A percentile compares a stretch with the other conserved stretches of the same genome.
These are phyloP conservation scores for Dictyostelium capitatum DNA, from an alignment of 78 protist species.

Conservation along the genomic window DNA sequence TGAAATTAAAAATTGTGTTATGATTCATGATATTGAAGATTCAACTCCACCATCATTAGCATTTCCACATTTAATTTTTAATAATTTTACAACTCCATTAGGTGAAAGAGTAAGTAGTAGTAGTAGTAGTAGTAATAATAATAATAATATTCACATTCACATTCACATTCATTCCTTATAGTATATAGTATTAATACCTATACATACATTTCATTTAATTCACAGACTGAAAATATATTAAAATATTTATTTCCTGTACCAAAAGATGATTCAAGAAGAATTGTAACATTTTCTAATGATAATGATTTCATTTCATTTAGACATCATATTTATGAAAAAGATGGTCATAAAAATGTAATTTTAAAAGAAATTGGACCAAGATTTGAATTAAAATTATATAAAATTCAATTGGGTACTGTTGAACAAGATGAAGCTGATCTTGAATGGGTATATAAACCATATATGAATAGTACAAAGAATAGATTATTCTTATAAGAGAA, in stretches of 20 bases:
- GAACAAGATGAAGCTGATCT: slow-evolving; percentile 97
- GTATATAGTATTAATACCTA: too few species aligned
- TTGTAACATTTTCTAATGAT: slow-evolving; percentile 95
- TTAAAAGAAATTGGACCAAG: slow-evolving; percentile 98
- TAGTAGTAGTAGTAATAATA: too few species aligned
- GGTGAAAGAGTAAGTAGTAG: slow-evolving; percentile 90
- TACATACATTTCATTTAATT: too few species aligned
- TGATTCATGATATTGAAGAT: slow-evolving; percentile 96
- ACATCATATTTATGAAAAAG: slow-evolving; percentile 92
- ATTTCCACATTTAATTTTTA: slow-evolving; percentile 98
- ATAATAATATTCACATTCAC: too few species aligned
- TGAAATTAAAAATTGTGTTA: slow-evolving; percentile 92
- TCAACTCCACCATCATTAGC: slow-evolving; percentile 87
- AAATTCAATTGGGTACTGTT: slow-evolving; percentile 96
- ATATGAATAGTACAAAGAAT: slow-evolving; percentile 90
- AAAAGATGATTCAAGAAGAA: slow-evolving; percentile 91
- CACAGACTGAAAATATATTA: slow-evolving; percentile 89
- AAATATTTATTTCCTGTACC: slow-evolving; percentile 99
- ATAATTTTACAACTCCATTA: slow-evolving; percentile 93
- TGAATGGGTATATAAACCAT: slow-evolving; percentile 98
- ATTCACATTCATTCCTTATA: too few species aligned
- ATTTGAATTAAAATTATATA: slow-evolving; percentile 96
- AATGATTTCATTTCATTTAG: slow-evolving; percentile 97
- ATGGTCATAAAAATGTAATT: slow-evolving; percentile 84
- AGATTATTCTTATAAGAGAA: not conserved